Conservation (phyloP, 2,329 filamentous ascomycete species). For the Metarhizium guizhouense region DNA sequence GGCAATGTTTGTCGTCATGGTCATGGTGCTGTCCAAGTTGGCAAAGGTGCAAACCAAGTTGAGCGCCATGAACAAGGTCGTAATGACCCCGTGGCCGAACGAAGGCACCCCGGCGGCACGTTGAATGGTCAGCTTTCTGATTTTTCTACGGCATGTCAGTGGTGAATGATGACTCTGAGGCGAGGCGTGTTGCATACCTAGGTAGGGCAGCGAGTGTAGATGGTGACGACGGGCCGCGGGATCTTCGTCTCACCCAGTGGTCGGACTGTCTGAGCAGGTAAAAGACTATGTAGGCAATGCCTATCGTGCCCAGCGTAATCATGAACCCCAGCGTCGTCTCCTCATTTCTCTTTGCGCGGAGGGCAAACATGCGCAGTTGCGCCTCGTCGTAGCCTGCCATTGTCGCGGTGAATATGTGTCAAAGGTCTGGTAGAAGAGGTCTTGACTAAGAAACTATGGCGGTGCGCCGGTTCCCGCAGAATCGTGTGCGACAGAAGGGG, state of each 20-base stretch:
- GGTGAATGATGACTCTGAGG: not conserved
- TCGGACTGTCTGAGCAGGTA: slow-evolving; percentile 5
- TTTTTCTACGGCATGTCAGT: slow-evolving; percentile 11
- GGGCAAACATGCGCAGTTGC: not conserved
- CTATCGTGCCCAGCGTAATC: slow-evolving; percentile 1
- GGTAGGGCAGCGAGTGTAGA: not conserved
- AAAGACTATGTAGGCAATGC: slow-evolving; percentile 2
- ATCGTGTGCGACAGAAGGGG: too few relatives aligned
- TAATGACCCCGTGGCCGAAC: slow-evolving; percentile 21
- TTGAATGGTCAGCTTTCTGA: slow-evolving; percentile 18
- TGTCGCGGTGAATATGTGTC: not conserved
- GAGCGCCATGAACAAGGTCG: slow-evolving; percentile 21
- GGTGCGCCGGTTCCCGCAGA: too few relatives aligned
- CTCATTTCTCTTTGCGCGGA: slow-evolving; percentile 4
- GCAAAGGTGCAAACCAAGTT: slow-evolving; percentile 25
- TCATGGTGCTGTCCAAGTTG: slow-evolving; percentile 20
- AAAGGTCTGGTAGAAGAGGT: too few relatives aligned
- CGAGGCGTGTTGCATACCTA: not conserved
- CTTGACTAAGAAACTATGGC: too few relatives aligned
- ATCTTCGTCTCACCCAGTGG: not conserved
- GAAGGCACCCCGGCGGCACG: slow-evolving; percentile 20
- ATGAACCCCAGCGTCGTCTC: slow-evolving; percentile 7
- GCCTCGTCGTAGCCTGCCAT: not conserved
- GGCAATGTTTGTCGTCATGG: slow-evolving; percentile 24
- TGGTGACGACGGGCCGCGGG: not conserved